Base-by-base conservation (phyloP, 1,139 yeast genomes). In the Debaryomyces singareniensis region DNA sequence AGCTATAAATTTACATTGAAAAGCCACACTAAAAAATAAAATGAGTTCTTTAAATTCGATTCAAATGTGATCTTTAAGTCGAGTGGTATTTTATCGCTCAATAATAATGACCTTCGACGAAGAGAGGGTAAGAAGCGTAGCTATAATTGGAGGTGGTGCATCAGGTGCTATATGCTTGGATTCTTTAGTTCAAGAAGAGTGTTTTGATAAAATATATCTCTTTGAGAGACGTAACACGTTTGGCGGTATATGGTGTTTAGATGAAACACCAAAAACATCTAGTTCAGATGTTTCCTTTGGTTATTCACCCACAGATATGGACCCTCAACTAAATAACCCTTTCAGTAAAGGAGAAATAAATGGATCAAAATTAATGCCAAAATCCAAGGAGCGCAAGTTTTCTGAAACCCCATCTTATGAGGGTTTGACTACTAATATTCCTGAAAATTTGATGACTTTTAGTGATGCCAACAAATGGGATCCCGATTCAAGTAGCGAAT, bases 101-200 rank as follows among this genome's bases (percentile, higher is more conserved):
- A n/a, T n/a, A n/a, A n/a, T n/a, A n/a, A n/a, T n/a, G n/a, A n/a
- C n/a, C n/a, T n/a, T n/a, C n/a, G 15, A 5, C n/a, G n/a, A n/a
- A n/a, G n/a, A n/a, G n/a, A 20, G 16, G 12, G 29, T 57, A 29
- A 48, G 52, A 30, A 47, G 51, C 14, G 55, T 72, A 7, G 76
- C 77, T 1, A 66, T 72, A 7, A 57, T 78, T 24, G 87, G 89
- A 3, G 83, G 74, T 5, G 89, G 89, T 1, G 85, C 87, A 0
- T 65, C 75, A 30, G 87, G 86, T 4, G 62, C 78, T 4, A 79
- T 75, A 1, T 51, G 72, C 5, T 63, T 78, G 7, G 71, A 71
- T 38, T 76, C 82, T 1, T 54, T 78, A 13, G 35, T 66, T 3
- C 61, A 59, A 7, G 78, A 73, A 39, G 47, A 54, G 3, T 44